Percentiles rank a stretch among this genome's conserved stretches.
These are phyloP conservation scores for Thamnidium elegans DNA, from an alignment of 192 early-diverging fungal species.

Conservation along the genomic window DNA sequence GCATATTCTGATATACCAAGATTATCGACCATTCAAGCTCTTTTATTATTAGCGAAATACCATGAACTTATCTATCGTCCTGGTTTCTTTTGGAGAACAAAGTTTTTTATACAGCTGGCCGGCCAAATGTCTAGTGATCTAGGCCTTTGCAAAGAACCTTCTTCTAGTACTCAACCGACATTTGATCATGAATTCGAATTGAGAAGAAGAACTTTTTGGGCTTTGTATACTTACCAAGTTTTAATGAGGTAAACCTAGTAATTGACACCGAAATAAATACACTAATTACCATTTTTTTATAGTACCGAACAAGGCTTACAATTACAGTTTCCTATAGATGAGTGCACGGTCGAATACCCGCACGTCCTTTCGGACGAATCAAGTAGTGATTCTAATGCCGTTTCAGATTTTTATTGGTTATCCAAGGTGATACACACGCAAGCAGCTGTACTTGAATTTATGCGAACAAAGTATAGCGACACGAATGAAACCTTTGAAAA, in stretches of 20 bases:
- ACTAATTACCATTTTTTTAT: background rate
- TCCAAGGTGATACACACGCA: slow-evolving; percentile 21
- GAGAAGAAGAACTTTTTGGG: slow-evolving; percentile 31
- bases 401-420: slow-evolving; percentile 25
- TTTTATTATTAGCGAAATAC: slow-evolving; percentile 52
- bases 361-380: slow-evolving; percentile 19
- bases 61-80: slow-evolving; percentile 48
- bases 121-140: slow-evolving; percentile 29
- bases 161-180: background rate
- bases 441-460: slow-evolving; percentile 17
- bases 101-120: slow-evolving; percentile 40
- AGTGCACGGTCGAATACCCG: slow-evolving; percentile 27
- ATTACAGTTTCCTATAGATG: slow-evolving; percentile 13
- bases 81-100: slow-evolving; percentile 55
- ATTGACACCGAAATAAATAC: background rate
- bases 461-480: slow-evolving; percentile 13
- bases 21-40: slow-evolving; percentile 51
- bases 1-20: slow-evolving; percentile 49
- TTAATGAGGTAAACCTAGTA: slow-evolving; percentile 24
- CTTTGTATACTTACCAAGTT: slow-evolving; percentile 30
- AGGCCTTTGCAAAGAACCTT: slow-evolving; percentile 8
- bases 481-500: background rate
- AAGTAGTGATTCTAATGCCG: slow-evolving; percentile 2
- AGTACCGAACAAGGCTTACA: slow-evolving; percentile 30
- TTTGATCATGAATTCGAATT: slow-evolving; percentile 10